Percentiles rank a stretch among this genome's conserved stretches.
Conservation (phyloP, 2,329 filamentous ascomycete species). For the Sclerotinia nivalis region DNA sequence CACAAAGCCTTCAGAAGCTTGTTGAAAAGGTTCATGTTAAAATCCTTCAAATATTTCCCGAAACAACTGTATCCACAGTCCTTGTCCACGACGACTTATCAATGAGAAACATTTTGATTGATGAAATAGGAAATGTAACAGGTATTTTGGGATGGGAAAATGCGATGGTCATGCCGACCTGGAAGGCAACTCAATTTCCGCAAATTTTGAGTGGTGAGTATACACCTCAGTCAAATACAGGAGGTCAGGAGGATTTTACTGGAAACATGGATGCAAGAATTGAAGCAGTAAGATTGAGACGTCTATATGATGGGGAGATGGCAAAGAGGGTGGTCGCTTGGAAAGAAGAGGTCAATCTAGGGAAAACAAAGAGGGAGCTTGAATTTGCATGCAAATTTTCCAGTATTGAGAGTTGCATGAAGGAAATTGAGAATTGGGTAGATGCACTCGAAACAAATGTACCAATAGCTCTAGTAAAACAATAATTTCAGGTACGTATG, state of each 20-base stretch:
- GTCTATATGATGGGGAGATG: neutral
- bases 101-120: slow-evolving; percentile 10
- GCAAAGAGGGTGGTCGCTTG: neutral
- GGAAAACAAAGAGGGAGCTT: slow-evolving; percentile 2
- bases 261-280: neutral
- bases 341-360: neutral
- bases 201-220: neutral
- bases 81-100: slow-evolving; percentile 2
- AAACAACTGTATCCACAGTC: neutral
- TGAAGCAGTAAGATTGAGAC: neutral
- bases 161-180: neutral
- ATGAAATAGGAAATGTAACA: neutral
- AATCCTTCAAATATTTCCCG: neutral
- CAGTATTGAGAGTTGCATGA: neutral
- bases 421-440: neutral
- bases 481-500: neutral
- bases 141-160: slow-evolving; percentile 1
- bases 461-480: neutral
- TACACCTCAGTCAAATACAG: neutral
- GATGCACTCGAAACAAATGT: neutral
- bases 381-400: slow-evolving; percentile 15
- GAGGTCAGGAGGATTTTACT: neutral
- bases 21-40: slow-evolving; percentile 1
- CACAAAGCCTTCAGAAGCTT: neutral
- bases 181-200: neutral